Evolutionary conservation across 2,329 filamentous ascomycete genomes (phyloP), one percentile per base, ranked within the genome.

Genomic region (Aspergillus tamarii): DNA sequence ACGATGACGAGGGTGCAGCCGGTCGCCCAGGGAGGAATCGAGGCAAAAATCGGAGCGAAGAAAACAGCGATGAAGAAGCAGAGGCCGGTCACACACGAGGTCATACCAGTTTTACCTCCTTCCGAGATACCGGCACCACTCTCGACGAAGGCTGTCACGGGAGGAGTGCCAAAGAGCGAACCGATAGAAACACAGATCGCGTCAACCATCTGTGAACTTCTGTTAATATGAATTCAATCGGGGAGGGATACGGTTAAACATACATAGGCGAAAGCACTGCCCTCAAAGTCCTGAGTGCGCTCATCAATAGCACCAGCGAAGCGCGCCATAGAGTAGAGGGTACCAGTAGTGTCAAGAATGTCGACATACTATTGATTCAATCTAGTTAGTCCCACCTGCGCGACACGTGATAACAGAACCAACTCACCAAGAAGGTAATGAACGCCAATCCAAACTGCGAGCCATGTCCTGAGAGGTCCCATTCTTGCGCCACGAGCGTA

Each of bases 121-220:
- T 96, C 93, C 0, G 91, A 91, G 67, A 96, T 96, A 70, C 93
- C 93, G 10, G 93, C 93, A 73, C 92, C 92, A n/a, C 90, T 93
- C 78, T 96, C 93, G 72, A 96, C 89, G 74, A 93, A 96, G 11
- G 92, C 92, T 0, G 92, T 96, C 4, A 96, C 91, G 0, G 93
- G 93, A 0, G 93, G 90, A 11, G 85, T 86, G 57, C 93, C 93
- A 56, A 96, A 84, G 1, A 96, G 82, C 6, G 91, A 88, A 3
- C 92, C 92, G 66, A 96, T 91, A 1, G 91, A 91, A 70, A 96
- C 93, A 70, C 85, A 85, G 45, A 94, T 80, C 0, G 93, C 92
- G 71, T 96, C 93, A 28, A 95, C 90, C 77, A 91, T 76, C 73
- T 76, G 87, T 9, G 23, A 32, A 28, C 16, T 4, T 32, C 56